These are phyloP conservation scores for Nemania abortiva DNA, from an alignment of 2,329 filamentous ascomycete species.

Conservation along the genomic window DNA sequence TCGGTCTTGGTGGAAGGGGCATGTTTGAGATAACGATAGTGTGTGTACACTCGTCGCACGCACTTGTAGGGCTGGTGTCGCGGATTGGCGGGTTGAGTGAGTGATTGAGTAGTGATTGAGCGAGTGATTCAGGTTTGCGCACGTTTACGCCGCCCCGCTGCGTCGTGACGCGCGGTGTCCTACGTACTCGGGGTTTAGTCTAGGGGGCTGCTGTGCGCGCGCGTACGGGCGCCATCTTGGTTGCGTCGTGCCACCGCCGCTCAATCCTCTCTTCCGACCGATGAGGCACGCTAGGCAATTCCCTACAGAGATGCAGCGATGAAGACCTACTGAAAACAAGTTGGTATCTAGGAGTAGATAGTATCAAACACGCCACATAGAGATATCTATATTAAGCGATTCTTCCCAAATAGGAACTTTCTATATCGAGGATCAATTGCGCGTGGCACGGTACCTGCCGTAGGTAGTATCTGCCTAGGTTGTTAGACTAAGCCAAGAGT, in stretches of 20 bases:
- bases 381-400: background rate
- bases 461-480: background rate
- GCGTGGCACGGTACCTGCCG: background rate
- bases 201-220: background rate
- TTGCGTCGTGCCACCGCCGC: background rate
- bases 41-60: too few species aligned
- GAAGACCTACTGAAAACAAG: too few species aligned
- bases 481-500: background rate
- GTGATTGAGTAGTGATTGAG: background rate
- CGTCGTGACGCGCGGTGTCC: conserved; percentile 16
- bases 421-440: background rate
- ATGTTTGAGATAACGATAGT: conserved; percentile 3
- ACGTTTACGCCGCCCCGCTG: background rate
- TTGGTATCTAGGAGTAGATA: too few species aligned
- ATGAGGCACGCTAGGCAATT: too few species aligned
- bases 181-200: conserved; percentile 16
- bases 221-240: background rate
- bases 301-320: too few species aligned
- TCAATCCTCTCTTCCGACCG: background rate
- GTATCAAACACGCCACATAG: too few species aligned
- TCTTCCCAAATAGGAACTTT: background rate
- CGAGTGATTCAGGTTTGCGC: background rate
- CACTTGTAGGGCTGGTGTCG: background rate
- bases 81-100: background rate
- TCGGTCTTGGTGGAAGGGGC: conserved; percentile 8